Conservation (phyloP, 1,284 basidiomycete genomes). For the Leccinum griseonigrum region DNA sequence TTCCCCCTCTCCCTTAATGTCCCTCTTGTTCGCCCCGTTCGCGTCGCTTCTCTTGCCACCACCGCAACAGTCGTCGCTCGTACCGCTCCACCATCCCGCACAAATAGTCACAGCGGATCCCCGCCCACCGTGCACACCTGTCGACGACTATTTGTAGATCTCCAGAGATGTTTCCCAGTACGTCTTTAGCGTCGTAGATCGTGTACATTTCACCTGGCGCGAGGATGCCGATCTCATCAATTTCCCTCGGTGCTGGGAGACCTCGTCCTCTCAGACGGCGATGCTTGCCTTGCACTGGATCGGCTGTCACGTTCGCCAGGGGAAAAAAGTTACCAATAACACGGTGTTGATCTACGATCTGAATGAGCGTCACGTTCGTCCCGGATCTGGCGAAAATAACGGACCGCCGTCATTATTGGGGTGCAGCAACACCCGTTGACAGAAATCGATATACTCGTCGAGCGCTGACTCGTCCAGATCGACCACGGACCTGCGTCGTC, state of each 20-base stretch:
- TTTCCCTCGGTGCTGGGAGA: slow-evolving; percentile 31
- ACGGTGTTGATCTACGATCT: slow-evolving; percentile 16
- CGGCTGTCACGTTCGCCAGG: slow-evolving; percentile 15
- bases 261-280: slow-evolving; percentile 4
- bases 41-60: slow-evolving; percentile 39
- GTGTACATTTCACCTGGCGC: slow-evolving; percentile 55
- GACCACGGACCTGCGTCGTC: slow-evolving; percentile 47
- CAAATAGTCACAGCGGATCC: slow-evolving; percentile 50
- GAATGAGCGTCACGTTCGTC: slow-evolving; percentile 14
- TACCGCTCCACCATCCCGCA: slow-evolving; percentile 53
- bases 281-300: background rate
- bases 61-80: slow-evolving; percentile 55
- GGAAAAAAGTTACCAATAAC: slow-evolving; percentile 47
- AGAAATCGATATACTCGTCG: slow-evolving; percentile 69
- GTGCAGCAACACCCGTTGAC: slow-evolving; percentile 53
- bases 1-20: slow-evolving; percentile 11
- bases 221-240: slow-evolving; percentile 22
- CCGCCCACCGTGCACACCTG: slow-evolving; percentile 50
- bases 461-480: slow-evolving; percentile 52
- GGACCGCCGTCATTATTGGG: slow-evolving; percentile 24
- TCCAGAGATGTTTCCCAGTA: slow-evolving; percentile 51
- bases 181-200: slow-evolving; percentile 59
- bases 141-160: slow-evolving; percentile 49
- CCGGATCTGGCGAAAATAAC: slow-evolving; percentile 1
- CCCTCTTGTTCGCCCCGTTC: slow-evolving; percentile 1